These are phyloP conservation scores for Aspergillus thermomutatus DNA, from an alignment of 2,329 filamentous ascomycete species.

Conservation along the genomic window DNA sequence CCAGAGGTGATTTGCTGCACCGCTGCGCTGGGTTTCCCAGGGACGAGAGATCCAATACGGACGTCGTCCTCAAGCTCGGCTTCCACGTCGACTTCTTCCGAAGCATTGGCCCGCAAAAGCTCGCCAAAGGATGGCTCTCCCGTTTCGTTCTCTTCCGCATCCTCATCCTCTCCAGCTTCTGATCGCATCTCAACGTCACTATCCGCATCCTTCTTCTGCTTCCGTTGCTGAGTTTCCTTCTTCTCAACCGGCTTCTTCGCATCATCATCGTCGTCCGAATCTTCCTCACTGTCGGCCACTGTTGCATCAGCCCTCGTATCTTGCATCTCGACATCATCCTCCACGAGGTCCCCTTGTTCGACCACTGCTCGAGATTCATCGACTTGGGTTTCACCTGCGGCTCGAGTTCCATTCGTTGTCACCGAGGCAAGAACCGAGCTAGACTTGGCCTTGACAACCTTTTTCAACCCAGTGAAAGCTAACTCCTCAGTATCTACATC, in stretches of 20 bases:
- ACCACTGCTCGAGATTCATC: slow-evolving; percentile 58
- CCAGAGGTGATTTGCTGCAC: slow-evolving; percentile 62
- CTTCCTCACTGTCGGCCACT: slow-evolving; percentile 22
- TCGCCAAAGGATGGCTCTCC: slow-evolving; percentile 79
- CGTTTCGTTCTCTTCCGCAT: slow-evolving; percentile 40
- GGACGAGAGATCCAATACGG: slow-evolving; percentile 44
- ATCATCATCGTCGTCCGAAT: slow-evolving; percentile 19
- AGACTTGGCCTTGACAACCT: slow-evolving; percentile 43
- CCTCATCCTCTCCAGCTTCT: slow-evolving; percentile 24
- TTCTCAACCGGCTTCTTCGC: slow-evolving; percentile 16
- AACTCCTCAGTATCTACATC: slow-evolving; percentile 44
- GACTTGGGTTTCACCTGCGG: slow-evolving; percentile 50
- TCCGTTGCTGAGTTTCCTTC: slow-evolving; percentile 15
- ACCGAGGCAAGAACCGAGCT: slow-evolving; percentile 44
- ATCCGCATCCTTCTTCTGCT: slow-evolving; percentile 14
- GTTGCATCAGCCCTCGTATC: slow-evolving; percentile 36
- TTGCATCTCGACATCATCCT: slow-evolving; percentile 42
- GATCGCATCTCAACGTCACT: slow-evolving; percentile 33
- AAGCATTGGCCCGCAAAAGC: slow-evolving; percentile 66
- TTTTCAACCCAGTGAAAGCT: slow-evolving; percentile 42
- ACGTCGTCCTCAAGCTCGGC: slow-evolving; percentile 46
- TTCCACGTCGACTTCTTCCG: slow-evolving; percentile 71
- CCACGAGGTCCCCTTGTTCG: slow-evolving; percentile 46
- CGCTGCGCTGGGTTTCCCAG: slow-evolving; percentile 43
- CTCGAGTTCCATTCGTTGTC: slow-evolving; percentile 52